phyloP scores from a whole-genome alignment of 202 grass and related monocot genomes.

The Miscanthus sacchariflorus region DNA sequence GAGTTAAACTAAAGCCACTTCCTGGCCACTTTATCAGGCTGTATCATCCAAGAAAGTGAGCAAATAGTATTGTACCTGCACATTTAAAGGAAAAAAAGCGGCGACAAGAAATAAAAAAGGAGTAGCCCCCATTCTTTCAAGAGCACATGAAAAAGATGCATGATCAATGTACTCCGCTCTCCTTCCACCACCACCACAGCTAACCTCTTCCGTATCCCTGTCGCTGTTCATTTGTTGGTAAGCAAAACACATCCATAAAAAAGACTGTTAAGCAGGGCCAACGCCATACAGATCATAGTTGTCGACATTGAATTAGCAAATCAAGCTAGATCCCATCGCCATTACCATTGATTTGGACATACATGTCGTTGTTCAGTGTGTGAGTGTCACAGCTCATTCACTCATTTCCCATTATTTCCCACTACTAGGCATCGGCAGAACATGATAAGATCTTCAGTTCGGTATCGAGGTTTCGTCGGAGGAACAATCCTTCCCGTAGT shows the following conservation, averaged over 20 bases:
- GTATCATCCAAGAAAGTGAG: conserved; percentile 32
- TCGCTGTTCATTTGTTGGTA: conserved; percentile 43
- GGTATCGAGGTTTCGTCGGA: neutral
- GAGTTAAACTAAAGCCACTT: conserved; percentile 30
- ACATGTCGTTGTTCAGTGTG: neutral
- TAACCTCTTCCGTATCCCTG: conserved; percentile 32
- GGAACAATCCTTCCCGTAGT: neutral
- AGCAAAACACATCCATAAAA: conserved; percentile 24
- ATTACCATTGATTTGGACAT: conserved; percentile 25
- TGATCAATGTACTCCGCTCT: neutral
- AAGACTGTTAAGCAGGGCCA: conserved; percentile 36
- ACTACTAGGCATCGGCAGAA: neutral
- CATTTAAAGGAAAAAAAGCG: neutral
- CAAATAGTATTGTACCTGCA: conserved; percentile 14
- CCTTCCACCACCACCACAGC: conserved; percentile 15
- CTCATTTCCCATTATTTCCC: neutral
- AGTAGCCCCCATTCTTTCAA: conserved; percentile 17
- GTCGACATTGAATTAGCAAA: conserved; percentile 29
- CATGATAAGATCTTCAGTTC: neutral
- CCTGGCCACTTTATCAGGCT: conserved; percentile 11
- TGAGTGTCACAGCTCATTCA: neutral
- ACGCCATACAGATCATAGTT: conserved; percentile 22
- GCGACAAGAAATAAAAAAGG: conserved; percentile 12
- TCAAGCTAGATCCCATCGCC: conserved; percentile 25
- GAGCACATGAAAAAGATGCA: conserved; percentile 31